Evolutionary conservation across 1,284 basidiomycete species (phyloP).

Genomic region (Laetiporus sulphureus): DNA sequence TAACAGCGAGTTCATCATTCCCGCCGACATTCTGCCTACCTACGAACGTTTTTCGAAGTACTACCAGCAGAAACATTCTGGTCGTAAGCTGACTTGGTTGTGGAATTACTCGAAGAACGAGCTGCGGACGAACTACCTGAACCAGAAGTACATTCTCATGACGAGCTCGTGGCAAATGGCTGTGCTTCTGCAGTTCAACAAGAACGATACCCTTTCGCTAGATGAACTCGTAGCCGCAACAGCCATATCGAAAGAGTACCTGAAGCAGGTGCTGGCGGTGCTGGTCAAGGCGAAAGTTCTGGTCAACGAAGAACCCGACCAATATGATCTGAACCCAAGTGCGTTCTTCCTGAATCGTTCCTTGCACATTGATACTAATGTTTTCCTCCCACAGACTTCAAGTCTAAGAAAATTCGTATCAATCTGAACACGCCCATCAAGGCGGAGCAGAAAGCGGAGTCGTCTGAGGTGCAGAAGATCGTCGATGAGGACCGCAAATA

Average conservation of each 20-base stretch:
- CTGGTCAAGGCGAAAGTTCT: constrained; percentile 90
- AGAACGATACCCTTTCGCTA: constrained; percentile 77
- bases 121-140: constrained; percentile 86
- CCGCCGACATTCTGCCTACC: constrained; percentile 79
- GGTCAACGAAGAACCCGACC: constrained; percentile 77
- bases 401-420: constrained; percentile 95
- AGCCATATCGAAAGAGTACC: constrained; percentile 74
- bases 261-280: constrained; percentile 79
- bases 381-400: constrained; percentile 60
- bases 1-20: constrained; percentile 83
- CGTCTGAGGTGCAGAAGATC: constrained; percentile 86
- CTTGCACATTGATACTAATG: constrained; percentile 2
- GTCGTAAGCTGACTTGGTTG: constrained; percentile 94
- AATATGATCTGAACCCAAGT: constrained; percentile 94
- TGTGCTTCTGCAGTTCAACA: constrained; percentile 92
- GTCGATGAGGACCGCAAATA: constrained; percentile 98
- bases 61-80: constrained; percentile 92
- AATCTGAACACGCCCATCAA: constrained; percentile 94
- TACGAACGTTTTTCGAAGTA: constrained; percentile 93
- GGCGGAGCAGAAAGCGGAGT: constrained; percentile 91
- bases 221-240: constrained; percentile 83
- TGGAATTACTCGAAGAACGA: constrained; percentile 99
- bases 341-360: constrained; percentile 23
- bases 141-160: constrained; percentile 95
- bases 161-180: constrained; percentile 95